These are phyloP conservation scores for Cyclospora cayetanensis DNA, from an alignment of 169 alveolate genomes.

Conservation along the genomic window DNA sequence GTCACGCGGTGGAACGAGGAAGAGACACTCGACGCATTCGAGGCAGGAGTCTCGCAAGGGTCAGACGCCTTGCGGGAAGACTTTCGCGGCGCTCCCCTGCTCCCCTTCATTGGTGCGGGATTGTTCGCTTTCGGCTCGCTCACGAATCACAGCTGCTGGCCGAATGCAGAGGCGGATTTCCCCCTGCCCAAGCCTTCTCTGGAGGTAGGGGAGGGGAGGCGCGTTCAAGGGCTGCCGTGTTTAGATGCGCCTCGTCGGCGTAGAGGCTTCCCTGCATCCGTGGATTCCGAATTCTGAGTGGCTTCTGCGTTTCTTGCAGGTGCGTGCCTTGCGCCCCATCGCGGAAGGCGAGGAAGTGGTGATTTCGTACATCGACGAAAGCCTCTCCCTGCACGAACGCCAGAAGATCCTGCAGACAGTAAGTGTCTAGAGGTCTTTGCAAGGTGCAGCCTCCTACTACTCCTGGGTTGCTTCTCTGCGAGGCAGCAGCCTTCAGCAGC, in stretches of 20 bases:
- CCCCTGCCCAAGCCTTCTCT: no score
- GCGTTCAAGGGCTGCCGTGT: background rate
- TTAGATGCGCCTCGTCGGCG: background rate
- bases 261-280: background rate
- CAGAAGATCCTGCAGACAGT: slow-evolving; percentile 68
- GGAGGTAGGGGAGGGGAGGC: no score
- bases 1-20: slow-evolving; percentile 31
- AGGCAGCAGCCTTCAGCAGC: background rate
- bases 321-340: slow-evolving; percentile 75
- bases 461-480: background rate
- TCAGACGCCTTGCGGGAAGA: background rate
- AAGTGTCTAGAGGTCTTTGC: background rate
- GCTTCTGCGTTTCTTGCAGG: slow-evolving; percentile 35
- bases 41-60: background rate
- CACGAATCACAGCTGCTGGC: slow-evolving; percentile 76
- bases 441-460: no score
- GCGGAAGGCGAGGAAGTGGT: slow-evolving; percentile 72
- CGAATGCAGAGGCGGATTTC: slow-evolving; percentile 74
- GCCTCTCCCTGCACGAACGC: slow-evolving; percentile 71
- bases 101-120: slow-evolving; percentile 74
- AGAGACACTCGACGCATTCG: background rate
- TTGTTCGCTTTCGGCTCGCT: slow-evolving; percentile 66
- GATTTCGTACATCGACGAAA: slow-evolving; percentile 78
- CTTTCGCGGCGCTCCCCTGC: slow-evolving; percentile 12
- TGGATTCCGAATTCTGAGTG: background rate